Evolutionary conservation across 148 eudicot genomes (phyloP), one percentile per base, ranked within the genome.

Genomic region (Chenopodium suecicum): DNA sequence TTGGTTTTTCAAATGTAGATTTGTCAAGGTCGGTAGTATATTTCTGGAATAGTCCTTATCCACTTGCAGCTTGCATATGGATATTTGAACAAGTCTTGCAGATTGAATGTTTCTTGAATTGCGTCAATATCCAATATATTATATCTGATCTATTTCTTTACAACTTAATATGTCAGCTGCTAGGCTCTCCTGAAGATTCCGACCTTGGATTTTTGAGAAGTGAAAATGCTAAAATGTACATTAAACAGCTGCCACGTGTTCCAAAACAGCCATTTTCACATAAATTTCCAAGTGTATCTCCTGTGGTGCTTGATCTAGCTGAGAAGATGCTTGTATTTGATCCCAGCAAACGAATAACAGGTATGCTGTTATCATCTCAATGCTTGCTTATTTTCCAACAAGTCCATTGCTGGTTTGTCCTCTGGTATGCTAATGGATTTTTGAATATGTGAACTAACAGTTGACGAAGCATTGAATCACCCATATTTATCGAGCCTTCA

Each of bases 301-400:
- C 98, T 31, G 27, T 87, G 63, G 99, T 95, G 50, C 88, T 94
- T 81, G 98, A 96, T 85, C 99, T 96, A 84, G 99, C 94, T 29
- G 95, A 91, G 86, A 92, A 81, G 81, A 96, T 96, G 99, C 88
- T 96, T 68, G 95, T 92, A 83, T 96, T 96, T 85, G 98, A 96
- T 88, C 99, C 99, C 12, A 88, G 92, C 29, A 96, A 94, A 84
- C 95, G 99, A 65, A 94, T 94, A 65, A 90, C 98, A 27, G 99
- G 99, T 96, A 90, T 60, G 78, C 80, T 48, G 23, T 71, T 31
- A 31, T 75, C 80, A 23, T 16, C 70, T 74, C 65, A 7, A 20
- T 34, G 32, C 32, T 69, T 66, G 23, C 46, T 70, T 17, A 37
- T 56, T 69, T 68, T 70, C 14, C 41, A 32, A 48, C 73, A 69